Conservation (phyloP, 768 basidiomycete genomes). For the Phaffia tasmanica region DNA sequence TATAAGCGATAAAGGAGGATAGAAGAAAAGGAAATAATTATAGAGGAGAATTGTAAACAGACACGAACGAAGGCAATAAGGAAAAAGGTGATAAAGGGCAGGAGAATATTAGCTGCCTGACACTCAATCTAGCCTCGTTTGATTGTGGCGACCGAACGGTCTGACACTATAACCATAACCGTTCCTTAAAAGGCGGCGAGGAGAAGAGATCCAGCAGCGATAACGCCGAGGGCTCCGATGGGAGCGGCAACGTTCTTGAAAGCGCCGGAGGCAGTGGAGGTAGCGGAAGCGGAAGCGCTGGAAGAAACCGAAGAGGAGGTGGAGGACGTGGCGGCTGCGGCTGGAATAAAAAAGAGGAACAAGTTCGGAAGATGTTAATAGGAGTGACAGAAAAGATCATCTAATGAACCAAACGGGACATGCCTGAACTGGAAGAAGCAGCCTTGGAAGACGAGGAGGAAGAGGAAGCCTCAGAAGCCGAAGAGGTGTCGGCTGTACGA, state of each 20-base stretch:
- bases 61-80: background rate
- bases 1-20: too few relatives aligned
- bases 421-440: background rate
- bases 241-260: background rate
- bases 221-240: slow-evolving; percentile 5
- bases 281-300: background rate
- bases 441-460: background rate
- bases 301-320: background rate
- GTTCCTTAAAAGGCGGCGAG: slow-evolving; percentile 12
- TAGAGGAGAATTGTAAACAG: too few relatives aligned
- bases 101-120: background rate
- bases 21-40: too few relatives aligned
- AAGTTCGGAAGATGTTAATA: background rate
- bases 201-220: slow-evolving; percentile 10
- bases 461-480: background rate
- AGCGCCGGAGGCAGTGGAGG: background rate
- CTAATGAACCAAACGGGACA: background rate
- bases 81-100: background rate
- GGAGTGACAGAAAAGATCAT: background rate
- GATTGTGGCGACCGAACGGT: background rate
- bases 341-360: background rate
- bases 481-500: background rate
- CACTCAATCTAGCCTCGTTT: too few relatives aligned
- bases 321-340: background rate
- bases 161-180: background rate